Evolutionary conservation across 202 grass and related monocot species (phyloP).

Genomic region (Panicum virgatum): DNA sequence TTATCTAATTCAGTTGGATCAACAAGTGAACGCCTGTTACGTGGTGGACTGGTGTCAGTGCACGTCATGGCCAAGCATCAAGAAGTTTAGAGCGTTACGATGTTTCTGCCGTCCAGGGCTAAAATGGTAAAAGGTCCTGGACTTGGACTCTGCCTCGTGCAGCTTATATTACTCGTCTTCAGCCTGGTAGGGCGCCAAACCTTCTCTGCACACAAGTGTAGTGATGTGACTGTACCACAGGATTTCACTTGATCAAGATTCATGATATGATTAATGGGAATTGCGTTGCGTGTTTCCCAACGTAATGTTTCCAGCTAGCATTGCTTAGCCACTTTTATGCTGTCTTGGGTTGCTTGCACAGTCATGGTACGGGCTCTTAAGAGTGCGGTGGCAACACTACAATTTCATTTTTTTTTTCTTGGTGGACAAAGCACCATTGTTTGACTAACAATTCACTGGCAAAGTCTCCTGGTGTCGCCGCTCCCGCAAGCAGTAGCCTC

Average conservation of each 20-base stretch:
- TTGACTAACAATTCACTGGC: not conserved
- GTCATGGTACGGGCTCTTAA: not conserved
- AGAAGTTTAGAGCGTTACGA: not conserved
- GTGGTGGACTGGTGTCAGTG: not conserved
- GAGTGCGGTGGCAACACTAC: not conserved
- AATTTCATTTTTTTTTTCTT: not conserved
- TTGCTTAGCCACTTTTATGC: not conserved
- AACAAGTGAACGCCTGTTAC: conserved; percentile 11
- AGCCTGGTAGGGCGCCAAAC: not conserved
- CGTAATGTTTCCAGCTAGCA: not conserved
- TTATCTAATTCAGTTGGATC: conserved; percentile 41
- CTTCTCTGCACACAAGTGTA: not conserved
- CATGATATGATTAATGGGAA: not conserved
- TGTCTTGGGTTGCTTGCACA: not conserved
- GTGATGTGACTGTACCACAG: not conserved
- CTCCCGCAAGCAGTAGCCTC: no score
- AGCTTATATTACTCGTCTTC: not conserved
- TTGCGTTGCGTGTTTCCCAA: not conserved
- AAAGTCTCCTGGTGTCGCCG: not conserved
- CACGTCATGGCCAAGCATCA: conserved; percentile 2
- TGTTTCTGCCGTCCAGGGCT: not conserved
- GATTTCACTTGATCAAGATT: not conserved
- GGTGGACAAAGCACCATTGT: conserved; percentile 6
- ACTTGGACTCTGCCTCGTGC: not conserved
- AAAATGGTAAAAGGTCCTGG: not conserved